These are phyloP conservation scores for Lyophyllum semitale DNA, from an alignment of 768 basidiomycete species.

Conservation along the genomic window DNA sequence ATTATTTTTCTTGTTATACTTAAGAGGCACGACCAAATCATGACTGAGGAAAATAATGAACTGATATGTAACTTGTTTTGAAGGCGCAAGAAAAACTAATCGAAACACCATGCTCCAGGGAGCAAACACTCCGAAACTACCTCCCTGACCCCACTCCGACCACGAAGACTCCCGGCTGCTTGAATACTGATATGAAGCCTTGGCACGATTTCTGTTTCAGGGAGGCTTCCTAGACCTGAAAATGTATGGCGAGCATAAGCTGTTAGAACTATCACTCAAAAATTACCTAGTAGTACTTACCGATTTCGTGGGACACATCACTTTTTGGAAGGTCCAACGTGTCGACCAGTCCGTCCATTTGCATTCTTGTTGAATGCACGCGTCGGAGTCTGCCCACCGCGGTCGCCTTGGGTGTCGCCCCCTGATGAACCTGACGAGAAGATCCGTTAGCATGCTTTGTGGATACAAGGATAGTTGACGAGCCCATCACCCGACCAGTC, in stretches of 20 bases:
- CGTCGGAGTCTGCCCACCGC: background rate
- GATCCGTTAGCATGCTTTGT: background rate
- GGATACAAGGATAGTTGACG: background rate
- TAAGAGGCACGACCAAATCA: no score
- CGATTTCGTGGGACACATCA: background rate
- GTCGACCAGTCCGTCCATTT: slow-evolving; percentile 16
- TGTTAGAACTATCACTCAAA: background rate
- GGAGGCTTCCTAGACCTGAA: background rate
- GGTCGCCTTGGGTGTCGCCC: background rate
- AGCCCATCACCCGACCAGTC: background rate
- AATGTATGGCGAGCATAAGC: background rate
- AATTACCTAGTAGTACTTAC: background rate
- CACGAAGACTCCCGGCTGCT: background rate
- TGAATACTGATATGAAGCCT: background rate
- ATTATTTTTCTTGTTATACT: no score
- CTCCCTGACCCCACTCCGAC: background rate
- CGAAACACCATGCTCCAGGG: background rate
- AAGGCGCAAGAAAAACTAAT: no score
- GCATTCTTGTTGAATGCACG: slow-evolving; percentile 5
- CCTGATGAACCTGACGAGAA: slow-evolving; percentile 1
- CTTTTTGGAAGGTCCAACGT: slow-evolving; percentile 10
- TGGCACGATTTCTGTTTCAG: background rate
- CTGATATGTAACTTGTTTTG: no score
- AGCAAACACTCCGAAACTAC: background rate
- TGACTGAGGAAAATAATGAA: no score